These are phyloP conservation scores for Neonectria ditissima DNA, from an alignment of 2,329 filamentous ascomycete species.

Conservation along the genomic window DNA sequence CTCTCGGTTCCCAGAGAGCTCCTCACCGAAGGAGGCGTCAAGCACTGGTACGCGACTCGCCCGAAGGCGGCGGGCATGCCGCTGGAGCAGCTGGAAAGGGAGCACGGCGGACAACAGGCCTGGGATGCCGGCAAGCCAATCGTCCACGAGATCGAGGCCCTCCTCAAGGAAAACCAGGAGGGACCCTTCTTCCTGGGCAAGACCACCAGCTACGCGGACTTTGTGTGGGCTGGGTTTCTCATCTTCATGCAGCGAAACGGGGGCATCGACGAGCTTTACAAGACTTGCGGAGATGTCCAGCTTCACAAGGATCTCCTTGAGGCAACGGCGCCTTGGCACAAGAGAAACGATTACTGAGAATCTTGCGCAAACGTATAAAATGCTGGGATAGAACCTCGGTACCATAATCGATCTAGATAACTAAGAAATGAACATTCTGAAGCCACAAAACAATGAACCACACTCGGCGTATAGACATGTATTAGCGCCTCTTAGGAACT, in stretches of 20 bases:
- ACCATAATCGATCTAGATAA: conserved; percentile 10
- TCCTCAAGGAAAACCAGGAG: conserved; percentile 65
- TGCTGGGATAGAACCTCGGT: background rate
- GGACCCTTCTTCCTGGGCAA: conserved; percentile 73
- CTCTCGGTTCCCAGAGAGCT: conserved; percentile 62
- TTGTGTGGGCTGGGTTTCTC: conserved; percentile 65
- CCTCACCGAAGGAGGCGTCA: conserved; percentile 61
- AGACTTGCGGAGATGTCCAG: conserved; percentile 51
- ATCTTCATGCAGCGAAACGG: conserved; percentile 55
- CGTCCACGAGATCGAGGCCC: conserved; percentile 52
- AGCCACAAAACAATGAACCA: background rate
- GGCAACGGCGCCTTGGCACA: conserved; percentile 54
- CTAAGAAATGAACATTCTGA: background rate
- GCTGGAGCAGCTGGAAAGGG: conserved; percentile 61
- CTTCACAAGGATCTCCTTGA: conserved; percentile 56
- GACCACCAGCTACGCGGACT: conserved; percentile 67
- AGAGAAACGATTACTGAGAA: conserved; percentile 52
- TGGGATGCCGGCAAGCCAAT: conserved; percentile 59
- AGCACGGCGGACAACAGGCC: conserved; percentile 61
- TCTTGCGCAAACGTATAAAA: background rate
- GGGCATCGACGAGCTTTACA: conserved; percentile 51
- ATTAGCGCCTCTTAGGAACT: background rate
- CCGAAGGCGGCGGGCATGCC: conserved; percentile 61
- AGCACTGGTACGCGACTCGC: conserved; percentile 69
- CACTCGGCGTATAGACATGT: background rate